A percentile compares a stretch with the other conserved stretches of the same genome.
Conservation (phyloP, 192 early-diverging fungal genomes). For the Coemansia erecta region DNA sequence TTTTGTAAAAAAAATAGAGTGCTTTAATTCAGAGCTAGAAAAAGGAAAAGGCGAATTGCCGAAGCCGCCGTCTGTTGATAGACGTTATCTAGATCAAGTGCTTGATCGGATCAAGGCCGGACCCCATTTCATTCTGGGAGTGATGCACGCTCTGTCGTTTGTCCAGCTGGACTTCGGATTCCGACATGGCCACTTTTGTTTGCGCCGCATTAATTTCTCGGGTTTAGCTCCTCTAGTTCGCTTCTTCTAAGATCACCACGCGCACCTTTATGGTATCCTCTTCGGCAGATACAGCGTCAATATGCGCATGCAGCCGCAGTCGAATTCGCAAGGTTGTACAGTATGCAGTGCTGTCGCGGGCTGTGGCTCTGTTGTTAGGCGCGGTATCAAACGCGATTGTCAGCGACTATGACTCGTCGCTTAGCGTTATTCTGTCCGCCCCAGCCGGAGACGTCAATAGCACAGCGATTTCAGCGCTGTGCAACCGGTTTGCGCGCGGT, state of each 20-base stretch:
- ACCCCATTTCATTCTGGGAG: too few species aligned
- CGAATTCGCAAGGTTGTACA: slow-evolving; percentile 42
- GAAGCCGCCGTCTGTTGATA: too few species aligned
- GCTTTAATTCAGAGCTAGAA: not conserved
- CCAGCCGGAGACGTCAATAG: not conserved
- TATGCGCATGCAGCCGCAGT: not conserved
- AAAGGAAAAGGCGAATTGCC: not conserved
- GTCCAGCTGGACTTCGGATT: too few species aligned
- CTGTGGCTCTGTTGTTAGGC: slow-evolving; percentile 50
- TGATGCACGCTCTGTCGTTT: too few species aligned
- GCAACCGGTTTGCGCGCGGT: not conserved
- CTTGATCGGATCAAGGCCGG: too few species aligned
- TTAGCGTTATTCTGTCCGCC: slow-evolving; percentile 26
- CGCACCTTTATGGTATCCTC: not conserved
- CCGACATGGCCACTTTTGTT: too few species aligned
- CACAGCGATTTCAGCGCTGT: not conserved
- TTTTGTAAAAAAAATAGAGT: not conserved
- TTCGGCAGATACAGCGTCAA: not conserved
- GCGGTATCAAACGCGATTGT: slow-evolving; percentile 50
- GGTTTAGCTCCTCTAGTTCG: too few species aligned
- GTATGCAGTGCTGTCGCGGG: slow-evolving; percentile 53
- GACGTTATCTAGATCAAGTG: too few species aligned
- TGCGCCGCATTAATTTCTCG: too few species aligned
- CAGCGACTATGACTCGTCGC: slow-evolving; percentile 62
- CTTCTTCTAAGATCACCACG: too few species aligned